Base-by-base conservation (phyloP, 1,139 yeast genomes). In the Eremothecium coryli region DNA sequence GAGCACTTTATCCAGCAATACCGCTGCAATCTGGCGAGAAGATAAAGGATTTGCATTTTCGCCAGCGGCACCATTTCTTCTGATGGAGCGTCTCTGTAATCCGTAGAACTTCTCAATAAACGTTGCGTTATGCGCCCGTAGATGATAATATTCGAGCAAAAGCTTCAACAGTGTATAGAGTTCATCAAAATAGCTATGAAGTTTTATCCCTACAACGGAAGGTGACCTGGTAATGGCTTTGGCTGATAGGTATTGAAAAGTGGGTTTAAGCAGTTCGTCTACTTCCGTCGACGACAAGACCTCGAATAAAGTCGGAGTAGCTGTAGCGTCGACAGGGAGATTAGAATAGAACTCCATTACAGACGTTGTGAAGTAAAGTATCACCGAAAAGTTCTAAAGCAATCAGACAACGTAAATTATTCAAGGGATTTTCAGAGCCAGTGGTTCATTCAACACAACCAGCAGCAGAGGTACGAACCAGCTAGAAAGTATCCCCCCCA, bases 71-170 rank as follows among this genome's bases (percentile, higher is more conserved):
- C 82, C 9, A 76, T 58, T 57, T 5, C 9, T 9, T 7, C 17
- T 18, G 9, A 20, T 26, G 6, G 34, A 31, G n/a, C 23, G 12
- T 35, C 94, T 62, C 54, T 86, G 85, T 46, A 90, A 61, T 2
- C 96, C 97, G 52, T 90, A 88, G 54, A 88, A 90, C 54, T 82
- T 82, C 55, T 88, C 97, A 0, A 95, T 84, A 48, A 90, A 85
- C 2, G 93, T 74, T 0, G 94, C 76, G 49, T 82, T 88, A 85
- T 93, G 82, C 37, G 69, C 67, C 36, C 64, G 70, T 33, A 88
- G 56, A 48, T 80, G 84, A 46, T 72, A 70, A 67, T 77, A 78
- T 56, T 90, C 96, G 1, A 88, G 64, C n/a, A 70, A 45, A 0
- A 82, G 76, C 54, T 90, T 64, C 4, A 79, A 44, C 2, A 72